A percentile compares a stretch with the other conserved stretches of the same genome.
Conservation (phyloP, 139 green algal genomes). For the Nannochloris sp. region DNA sequence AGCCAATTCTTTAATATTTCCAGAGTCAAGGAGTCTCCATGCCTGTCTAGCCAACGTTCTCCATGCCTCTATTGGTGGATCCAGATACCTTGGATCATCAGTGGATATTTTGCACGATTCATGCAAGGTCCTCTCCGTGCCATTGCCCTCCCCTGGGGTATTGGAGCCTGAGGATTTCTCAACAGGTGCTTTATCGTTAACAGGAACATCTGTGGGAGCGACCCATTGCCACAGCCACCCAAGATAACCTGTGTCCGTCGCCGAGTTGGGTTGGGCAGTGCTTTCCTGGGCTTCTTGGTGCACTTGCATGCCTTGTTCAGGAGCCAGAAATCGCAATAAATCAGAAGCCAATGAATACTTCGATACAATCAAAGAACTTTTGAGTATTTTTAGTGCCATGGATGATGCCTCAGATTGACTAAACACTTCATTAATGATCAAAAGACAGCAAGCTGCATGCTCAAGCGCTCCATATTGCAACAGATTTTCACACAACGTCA, state of each 20-base stretch:
- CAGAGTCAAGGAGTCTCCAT: constrained; percentile 42
- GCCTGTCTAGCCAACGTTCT: constrained; percentile 34
- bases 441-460: constrained; percentile 62
- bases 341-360: constrained; percentile 67
- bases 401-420: constrained; percentile 39
- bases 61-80: constrained; percentile 20
- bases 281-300: constrained; percentile 3
- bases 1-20: constrained; percentile 10
- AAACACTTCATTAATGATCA: constrained; percentile 73
- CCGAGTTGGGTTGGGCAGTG: neutral
- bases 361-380: constrained; percentile 35
- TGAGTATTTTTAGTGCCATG: constrained; percentile 54
- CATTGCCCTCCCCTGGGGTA: no score
- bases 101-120: no score
- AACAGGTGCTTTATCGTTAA: no score
- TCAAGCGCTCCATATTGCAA: constrained; percentile 45
- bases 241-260: neutral
- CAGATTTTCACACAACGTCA: constrained; percentile 50
- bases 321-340: constrained; percentile 70
- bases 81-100: neutral
- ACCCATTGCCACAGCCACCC: no score
- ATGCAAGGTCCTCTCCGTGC: no score
- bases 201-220: no score
- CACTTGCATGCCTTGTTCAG: constrained; percentile 13
- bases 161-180: no score